Conservation (phyloP, 2,329 filamentous ascomycete species). For the Trichoderma pleuroti region DNA sequence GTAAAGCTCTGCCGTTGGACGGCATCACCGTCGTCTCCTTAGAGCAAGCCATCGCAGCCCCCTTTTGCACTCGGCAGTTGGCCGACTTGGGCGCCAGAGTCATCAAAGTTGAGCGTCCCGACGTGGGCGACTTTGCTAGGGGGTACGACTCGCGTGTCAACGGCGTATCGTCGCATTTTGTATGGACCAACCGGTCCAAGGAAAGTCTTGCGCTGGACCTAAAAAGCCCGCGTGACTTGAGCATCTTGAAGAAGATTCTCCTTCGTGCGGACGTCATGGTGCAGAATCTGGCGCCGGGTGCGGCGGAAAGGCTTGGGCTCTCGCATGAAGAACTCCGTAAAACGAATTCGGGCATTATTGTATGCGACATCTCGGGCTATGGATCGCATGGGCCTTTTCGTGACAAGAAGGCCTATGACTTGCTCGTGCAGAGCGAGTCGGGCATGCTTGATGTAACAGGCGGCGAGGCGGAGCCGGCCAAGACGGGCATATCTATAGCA, state of each 20-base stretch:
- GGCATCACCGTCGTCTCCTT: constrained; percentile 51
- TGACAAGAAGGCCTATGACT: constrained; percentile 54
- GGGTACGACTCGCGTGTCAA: constrained; percentile 48
- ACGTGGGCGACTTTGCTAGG: constrained; percentile 50
- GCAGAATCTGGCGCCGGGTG: constrained; percentile 52
- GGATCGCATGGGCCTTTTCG: constrained; percentile 49
- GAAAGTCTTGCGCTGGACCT: constrained; percentile 50
- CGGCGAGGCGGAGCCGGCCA: constrained; percentile 41
- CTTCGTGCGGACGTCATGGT: constrained; percentile 48
- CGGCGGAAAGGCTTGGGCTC: constrained; percentile 45
- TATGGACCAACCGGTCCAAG: constrained; percentile 55
- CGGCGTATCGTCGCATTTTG: constrained; percentile 50
- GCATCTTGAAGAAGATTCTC: constrained; percentile 42
- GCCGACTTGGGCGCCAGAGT: constrained; percentile 53
- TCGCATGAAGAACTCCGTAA: constrained; percentile 42
- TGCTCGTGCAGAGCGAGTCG: constrained; percentile 53
- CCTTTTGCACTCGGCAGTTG: constrained; percentile 52
- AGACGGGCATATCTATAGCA: constrained; percentile 53
- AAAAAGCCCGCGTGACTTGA: constrained; percentile 42
- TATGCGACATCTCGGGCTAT: constrained; percentile 54
- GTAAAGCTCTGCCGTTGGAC: constrained; percentile 26
- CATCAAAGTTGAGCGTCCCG: constrained; percentile 53
- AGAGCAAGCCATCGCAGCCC: constrained; percentile 53
- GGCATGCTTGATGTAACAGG: constrained; percentile 51
- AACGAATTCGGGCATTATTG: constrained; percentile 45